Percentiles rank a stretch among this genome's conserved stretches.
Conservation (phyloP, 768 basidiomycete genomes). For the Xerocomellus amylosporus region DNA sequence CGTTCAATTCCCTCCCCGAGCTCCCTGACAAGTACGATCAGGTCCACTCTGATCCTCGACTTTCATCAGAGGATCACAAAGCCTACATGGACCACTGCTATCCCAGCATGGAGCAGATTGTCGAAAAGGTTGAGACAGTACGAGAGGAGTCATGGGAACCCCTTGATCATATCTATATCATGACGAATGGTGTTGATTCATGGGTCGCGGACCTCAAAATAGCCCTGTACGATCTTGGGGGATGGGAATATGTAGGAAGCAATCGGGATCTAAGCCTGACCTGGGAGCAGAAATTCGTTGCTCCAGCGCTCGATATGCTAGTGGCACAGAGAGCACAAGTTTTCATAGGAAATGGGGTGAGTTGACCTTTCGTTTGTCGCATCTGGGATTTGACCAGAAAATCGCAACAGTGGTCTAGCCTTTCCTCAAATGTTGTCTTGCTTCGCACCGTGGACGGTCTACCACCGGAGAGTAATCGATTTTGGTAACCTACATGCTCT, state of each 20-base stretch:
- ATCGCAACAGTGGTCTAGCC: slow-evolving; percentile 36
- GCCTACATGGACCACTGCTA: slow-evolving; percentile 41
- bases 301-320: slow-evolving; percentile 49
- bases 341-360: slow-evolving; percentile 52
- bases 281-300: slow-evolving; percentile 42
- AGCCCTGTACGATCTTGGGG: slow-evolving; percentile 29
- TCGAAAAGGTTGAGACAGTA: slow-evolving; percentile 35
- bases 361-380: slow-evolving; percentile 12
- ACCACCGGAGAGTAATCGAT: slow-evolving; percentile 28
- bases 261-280: slow-evolving; percentile 40
- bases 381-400: neutral
- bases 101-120: slow-evolving; percentile 41
- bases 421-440: slow-evolving; percentile 41
- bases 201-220: slow-evolving; percentile 41
- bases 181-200: slow-evolving; percentile 42
- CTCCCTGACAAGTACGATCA: slow-evolving; percentile 34
- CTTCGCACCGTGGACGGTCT: slow-evolving; percentile 32
- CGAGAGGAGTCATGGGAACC: slow-evolving; percentile 22
- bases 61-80: slow-evolving; percentile 20
- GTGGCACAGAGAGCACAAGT: slow-evolving; percentile 45
- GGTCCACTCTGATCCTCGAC: slow-evolving; percentile 27
- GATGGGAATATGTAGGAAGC: slow-evolving; percentile 40
- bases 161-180: slow-evolving; percentile 42
- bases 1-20: slow-evolving; percentile 44
- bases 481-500: slow-evolving; percentile 28